Conservation (phyloP, 306 rosid species). For the Geum urbanum region DNA sequence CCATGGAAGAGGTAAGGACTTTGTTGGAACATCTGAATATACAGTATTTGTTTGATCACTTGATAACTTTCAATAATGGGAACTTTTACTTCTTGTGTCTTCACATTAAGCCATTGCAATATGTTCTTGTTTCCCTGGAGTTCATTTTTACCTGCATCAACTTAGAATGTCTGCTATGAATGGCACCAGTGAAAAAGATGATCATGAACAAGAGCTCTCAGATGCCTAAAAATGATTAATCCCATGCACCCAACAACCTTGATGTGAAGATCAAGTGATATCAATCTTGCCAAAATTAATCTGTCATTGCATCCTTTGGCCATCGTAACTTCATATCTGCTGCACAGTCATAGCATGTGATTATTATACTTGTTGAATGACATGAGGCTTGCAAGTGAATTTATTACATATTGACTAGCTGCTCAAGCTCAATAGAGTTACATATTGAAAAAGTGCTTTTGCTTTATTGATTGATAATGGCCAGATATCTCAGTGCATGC, state of each 20-base stretch:
- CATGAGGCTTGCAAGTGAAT: neutral
- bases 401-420: neutral
- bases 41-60: neutral
- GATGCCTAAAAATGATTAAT: neutral
- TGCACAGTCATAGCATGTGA: neutral
- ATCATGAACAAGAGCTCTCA: neutral
- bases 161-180: neutral
- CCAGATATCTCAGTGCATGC: neutral
- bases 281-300: neutral
- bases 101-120: neutral
- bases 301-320: neutral
- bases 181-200: neutral
- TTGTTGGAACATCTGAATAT: neutral
- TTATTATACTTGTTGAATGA: neutral
- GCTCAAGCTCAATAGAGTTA: neutral
- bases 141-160: neutral
- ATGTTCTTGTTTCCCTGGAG: neutral
- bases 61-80: neutral
- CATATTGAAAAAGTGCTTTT: neutral
- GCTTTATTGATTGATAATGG: neutral
- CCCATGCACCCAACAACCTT: neutral
- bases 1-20: constrained; percentile 46
- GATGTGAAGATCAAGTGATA: neutral
- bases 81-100: neutral
- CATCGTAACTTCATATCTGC: constrained; percentile 5